Evolutionary conservation across 176 grass and related monocot genomes (phyloP), one percentile per base, ranked within the genome.

Genomic region (Cenchrus americanus): DNA sequence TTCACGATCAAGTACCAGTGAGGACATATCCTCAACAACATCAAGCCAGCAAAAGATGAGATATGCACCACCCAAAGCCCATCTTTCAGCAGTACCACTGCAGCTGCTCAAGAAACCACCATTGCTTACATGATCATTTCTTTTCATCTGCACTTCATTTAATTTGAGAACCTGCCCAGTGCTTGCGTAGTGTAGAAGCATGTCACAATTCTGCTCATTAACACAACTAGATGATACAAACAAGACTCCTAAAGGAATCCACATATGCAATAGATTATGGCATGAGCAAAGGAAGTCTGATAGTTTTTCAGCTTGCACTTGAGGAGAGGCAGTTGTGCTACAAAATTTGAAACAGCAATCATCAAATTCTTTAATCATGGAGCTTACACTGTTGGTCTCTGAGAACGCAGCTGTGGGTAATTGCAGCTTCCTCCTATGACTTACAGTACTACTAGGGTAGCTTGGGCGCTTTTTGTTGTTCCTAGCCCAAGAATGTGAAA

Each of bases 231-330:
- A 61, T 19, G 79, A 79, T 66, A 62, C 77, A 73, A 95, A 78
- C 82, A 98, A 75, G 79, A 95, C 80, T 23, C 95, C 95, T 82
- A 91, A 80, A 59, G 88, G 88, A 79, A 95, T 88, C 67, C 62
- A 87, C 66, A 62, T 47, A 88, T 80, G 80, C 54, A 95, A 74
- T 66, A 93, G 74, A 91, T 84, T 90, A 58, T 75, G 74, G 60
- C 65, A 57, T 57, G 72, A 58, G n/a, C 44, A 37, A 78, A 27
- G 66, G 66, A 47, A 7, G 19, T 87, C 67, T 52, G 62, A 81
- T 46, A 34, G 27, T 67, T 77, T 58, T 81, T 76, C 83, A 69
- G 22, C 50, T 74, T 83, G 65, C 46, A 55, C 32, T n/a, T 63
- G 74, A 85, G 67, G 55, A 49, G 32, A 15, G 1, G 51, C 67